Conservation (phyloP, 2,329 filamentous ascomycete species). For the Pseudogymnoascus sp. region DNA sequence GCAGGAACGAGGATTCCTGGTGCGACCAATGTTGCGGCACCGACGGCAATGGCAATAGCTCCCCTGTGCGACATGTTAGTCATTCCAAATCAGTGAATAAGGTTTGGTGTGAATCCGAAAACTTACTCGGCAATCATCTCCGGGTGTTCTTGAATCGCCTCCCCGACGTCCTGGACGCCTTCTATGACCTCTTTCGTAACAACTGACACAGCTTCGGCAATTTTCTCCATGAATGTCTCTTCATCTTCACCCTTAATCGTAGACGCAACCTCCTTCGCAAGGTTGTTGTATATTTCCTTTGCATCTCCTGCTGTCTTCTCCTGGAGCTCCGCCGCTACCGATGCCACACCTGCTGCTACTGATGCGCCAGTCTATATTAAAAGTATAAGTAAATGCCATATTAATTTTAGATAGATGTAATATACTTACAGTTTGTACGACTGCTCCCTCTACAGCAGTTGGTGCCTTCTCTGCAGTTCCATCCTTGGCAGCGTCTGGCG, state of each 20-base stretch:
- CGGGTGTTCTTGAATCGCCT: slow-evolving; percentile 19
- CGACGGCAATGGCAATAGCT: slow-evolving; percentile 19
- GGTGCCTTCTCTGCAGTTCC: neutral
- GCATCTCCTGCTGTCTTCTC: slow-evolving; percentile 13
- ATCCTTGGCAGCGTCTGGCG: neutral
- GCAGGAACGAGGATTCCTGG: slow-evolving; percentile 19
- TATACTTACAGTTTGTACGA: neutral
- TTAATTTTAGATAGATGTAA: neutral
- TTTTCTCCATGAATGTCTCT: slow-evolving; percentile 12
- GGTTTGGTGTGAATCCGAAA: neutral
- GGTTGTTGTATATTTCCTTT: slow-evolving; percentile 14
- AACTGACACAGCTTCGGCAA: slow-evolving; percentile 15
- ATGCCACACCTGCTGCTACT: slow-evolving; percentile 9
- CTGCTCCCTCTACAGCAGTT: neutral
- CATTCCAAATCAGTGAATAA: neutral
- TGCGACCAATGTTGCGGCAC: slow-evolving; percentile 20
- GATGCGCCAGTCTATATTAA: neutral
- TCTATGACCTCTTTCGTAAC: slow-evolving; percentile 17
- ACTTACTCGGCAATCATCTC: slow-evolving; percentile 22
- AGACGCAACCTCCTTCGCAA: slow-evolving; percentile 15
- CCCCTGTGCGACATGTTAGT: slow-evolving; percentile 13
- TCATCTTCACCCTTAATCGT: slow-evolving; percentile 12
- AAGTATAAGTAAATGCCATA: neutral
- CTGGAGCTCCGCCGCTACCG: neutral
- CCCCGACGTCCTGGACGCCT: slow-evolving; percentile 17